These are phyloP conservation scores for Lycium barbarum DNA, from an alignment of 257 asterid species.

Conservation along the genomic window DNA sequence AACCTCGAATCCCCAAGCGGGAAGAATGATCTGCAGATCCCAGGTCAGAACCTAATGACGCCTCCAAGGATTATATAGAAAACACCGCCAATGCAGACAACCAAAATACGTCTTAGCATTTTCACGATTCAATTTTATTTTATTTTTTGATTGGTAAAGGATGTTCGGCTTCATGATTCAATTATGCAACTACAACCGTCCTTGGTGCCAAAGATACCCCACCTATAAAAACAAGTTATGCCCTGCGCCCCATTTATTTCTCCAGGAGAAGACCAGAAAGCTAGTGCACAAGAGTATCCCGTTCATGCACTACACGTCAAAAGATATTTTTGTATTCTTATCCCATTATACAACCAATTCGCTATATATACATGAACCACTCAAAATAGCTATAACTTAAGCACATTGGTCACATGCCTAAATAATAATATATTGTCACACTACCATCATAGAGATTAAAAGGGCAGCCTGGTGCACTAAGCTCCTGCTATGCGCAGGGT, in stretches of 20 bases:
- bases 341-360: slow-evolving; percentile 14
- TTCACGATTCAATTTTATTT: background rate
- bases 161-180: background rate
- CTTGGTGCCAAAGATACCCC: slow-evolving; percentile 27
- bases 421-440: background rate
- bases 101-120: background rate
- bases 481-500: no score
- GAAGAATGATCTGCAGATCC: background rate
- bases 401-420: background rate
- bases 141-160: no score
- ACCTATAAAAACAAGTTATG: background rate
- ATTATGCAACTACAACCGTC: background rate
- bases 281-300: background rate
- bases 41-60: background rate
- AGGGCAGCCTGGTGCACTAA: no score
- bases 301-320: background rate
- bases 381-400: slow-evolving; percentile 16
- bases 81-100: background rate
- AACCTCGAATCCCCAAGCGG: background rate
- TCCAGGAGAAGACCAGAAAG: background rate
- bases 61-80: background rate
- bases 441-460: background rate
- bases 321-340: slow-evolving; percentile 20
- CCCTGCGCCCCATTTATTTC: background rate
- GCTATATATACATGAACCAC: background rate